A percentile compares a stretch with the other conserved stretches of the same genome.
phyloP scores from a whole-genome alignment of 2,329 filamentous ascomycete genomes.

The Cryphonectria radicalis region DNA sequence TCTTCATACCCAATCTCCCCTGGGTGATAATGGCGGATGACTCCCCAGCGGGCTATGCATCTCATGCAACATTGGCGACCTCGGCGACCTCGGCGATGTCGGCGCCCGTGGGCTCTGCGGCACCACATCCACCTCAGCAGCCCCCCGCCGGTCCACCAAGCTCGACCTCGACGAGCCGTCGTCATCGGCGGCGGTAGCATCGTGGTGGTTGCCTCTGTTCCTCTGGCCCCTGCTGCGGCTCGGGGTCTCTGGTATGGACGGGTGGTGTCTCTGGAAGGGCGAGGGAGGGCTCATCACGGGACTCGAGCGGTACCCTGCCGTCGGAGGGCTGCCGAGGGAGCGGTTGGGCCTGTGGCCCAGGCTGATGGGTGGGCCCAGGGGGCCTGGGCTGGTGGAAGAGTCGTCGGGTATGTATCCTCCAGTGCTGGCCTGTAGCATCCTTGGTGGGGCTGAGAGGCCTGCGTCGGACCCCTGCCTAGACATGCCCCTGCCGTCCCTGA shows the following conservation, averaged over 20 bases:
- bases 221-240: conserved; percentile 1
- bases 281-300: not conserved
- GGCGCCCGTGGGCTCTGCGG: not conserved
- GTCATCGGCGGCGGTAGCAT: not conserved
- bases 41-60: conserved; percentile 24
- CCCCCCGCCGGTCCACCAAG: not conserved
- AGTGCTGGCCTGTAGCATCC: conserved; percentile 9
- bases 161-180: conserved; percentile 11
- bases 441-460: conserved; percentile 14
- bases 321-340: conserved; percentile 5
- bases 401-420: not conserved
- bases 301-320: not conserved
- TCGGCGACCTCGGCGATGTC: not conserved
- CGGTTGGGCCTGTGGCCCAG: conserved; percentile 11
- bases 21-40: conserved; percentile 20
- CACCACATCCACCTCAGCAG: not conserved
- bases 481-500: conserved; percentile 11
- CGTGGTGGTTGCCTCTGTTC: not conserved
- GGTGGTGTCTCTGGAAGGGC: conserved; percentile 14
- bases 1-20: conserved; percentile 19
- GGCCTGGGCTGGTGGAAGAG: not conserved
- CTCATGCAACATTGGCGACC: not conserved
- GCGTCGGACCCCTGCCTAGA: conserved; percentile 3
- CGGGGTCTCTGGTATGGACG: conserved; percentile 4
- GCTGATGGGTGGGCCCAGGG: conserved; percentile 8